Percentiles rank a stretch among this genome's conserved stretches.
phyloP scores from a whole-genome alignment of 257 asterid species.

The Scutellaria galericulata region DNA sequence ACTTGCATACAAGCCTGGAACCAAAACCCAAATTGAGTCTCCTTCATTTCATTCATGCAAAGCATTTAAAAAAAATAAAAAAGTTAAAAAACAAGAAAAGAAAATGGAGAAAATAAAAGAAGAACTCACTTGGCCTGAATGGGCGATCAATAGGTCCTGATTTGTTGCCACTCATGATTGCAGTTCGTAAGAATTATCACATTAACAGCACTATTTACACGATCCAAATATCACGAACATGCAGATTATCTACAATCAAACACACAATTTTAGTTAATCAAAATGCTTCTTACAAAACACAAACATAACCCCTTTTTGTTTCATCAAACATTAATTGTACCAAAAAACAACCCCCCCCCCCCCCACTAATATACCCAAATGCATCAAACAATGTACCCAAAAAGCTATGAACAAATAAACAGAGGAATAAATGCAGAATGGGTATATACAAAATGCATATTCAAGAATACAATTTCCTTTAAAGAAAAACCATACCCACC shows the following conservation, averaged over 20 bases:
- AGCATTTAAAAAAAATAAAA: not conserved
- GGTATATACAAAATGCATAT: slow-evolving; percentile 18
- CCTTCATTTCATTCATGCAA: no score
- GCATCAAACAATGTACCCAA: not conserved
- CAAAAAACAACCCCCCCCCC: not conserved
- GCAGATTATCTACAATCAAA: slow-evolving; percentile 44
- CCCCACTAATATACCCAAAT: not conserved
- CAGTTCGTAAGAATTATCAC: slow-evolving; percentile 49
- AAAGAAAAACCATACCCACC: slow-evolving; percentile 24
- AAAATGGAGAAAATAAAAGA: not conserved
- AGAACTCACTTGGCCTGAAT: slow-evolving; percentile 62
- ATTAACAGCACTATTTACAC: slow-evolving; percentile 18
- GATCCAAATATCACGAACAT: slow-evolving; percentile 46
- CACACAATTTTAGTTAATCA: not conserved
- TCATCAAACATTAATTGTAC: not conserved
- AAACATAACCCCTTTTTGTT: not conserved
- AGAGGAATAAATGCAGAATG: slow-evolving; percentile 2
- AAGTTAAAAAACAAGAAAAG: not conserved
- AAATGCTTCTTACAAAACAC: not conserved
- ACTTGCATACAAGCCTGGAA: not conserved
- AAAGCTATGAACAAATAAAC: not conserved
- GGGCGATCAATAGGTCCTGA: slow-evolving; percentile 68
- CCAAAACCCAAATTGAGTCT: not conserved
- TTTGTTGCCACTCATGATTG: slow-evolving; percentile 70
- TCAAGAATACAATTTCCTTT: not conserved